phyloP scores from a whole-genome alignment of 345 rosid species.

The Corchorus olitorius region DNA sequence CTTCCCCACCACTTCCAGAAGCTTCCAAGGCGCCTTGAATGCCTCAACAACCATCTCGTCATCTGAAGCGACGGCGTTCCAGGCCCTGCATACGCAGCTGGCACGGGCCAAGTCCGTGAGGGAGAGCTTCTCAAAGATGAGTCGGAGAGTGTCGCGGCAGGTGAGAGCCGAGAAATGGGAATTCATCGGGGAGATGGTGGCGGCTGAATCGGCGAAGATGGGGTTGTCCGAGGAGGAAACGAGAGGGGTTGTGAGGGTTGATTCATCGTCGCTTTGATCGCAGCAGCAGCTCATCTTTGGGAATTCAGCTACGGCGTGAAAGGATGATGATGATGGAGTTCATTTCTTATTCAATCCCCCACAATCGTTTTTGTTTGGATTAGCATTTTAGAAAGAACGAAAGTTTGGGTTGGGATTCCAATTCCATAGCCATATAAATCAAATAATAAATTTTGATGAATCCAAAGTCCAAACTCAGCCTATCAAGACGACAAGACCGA shows the following conservation, averaged over 20 bases:
- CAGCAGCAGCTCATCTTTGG: slow-evolving; percentile 52
- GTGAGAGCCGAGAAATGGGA: slow-evolving; percentile 56
- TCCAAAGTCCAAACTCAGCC: no score
- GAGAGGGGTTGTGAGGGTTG: slow-evolving; percentile 22
- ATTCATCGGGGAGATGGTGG: slow-evolving; percentile 53
- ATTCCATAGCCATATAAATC: no score
- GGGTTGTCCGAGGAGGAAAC: slow-evolving; percentile 21
- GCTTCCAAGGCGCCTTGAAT: slow-evolving; percentile 64
- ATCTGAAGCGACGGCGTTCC: slow-evolving; percentile 61
- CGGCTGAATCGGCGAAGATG: slow-evolving; percentile 1
- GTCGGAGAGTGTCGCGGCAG: slow-evolving; percentile 62
- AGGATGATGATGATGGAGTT: background rate
- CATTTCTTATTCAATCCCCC: background rate
- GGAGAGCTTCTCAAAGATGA: slow-evolving; percentile 61
- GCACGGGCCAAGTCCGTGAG: slow-evolving; percentile 73
- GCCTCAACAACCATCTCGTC: slow-evolving; percentile 50
- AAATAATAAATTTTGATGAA: no score
- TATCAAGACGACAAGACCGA: no score
- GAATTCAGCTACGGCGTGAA: background rate
- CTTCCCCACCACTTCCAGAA: slow-evolving; percentile 61
- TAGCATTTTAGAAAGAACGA: no score
- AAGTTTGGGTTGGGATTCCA: no score
- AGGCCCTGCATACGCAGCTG: slow-evolving; percentile 73
- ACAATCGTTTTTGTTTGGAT: no score
- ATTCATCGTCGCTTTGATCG: slow-evolving; percentile 40